phyloP scores from a whole-genome alignment of 2,329 filamentous ascomycete species.

The Colletotrichum scovillei region DNA sequence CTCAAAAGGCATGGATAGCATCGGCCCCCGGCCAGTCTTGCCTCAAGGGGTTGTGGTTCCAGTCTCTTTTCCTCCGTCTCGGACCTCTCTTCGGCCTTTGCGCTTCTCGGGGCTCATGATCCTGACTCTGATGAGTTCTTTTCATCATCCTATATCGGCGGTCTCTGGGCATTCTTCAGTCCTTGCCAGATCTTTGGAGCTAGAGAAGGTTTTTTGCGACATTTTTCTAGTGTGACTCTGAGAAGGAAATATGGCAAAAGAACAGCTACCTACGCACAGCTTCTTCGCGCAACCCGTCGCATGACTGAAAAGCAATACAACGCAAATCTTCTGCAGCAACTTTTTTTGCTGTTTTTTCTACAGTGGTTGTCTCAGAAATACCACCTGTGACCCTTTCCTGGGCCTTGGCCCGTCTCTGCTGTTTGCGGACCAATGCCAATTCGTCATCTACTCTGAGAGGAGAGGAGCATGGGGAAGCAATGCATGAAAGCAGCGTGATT shows the following conservation, averaged over 20 bases:
- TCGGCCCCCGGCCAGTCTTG: constrained; percentile 6
- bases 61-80: constrained; percentile 1
- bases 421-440: constrained; percentile 29
- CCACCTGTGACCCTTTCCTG: constrained; percentile 2
- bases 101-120: neutral
- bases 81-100: constrained; percentile 31
- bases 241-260: neutral
- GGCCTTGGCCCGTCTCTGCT: neutral
- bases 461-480: neutral
- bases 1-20: constrained; percentile 16
- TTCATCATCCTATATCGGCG: constrained; percentile 32
- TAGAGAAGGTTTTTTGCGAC: neutral
- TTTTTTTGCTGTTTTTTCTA: constrained; percentile 15
- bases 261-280: neutral
- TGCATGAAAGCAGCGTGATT: constrained; percentile 19
- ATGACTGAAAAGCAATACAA: neutral
- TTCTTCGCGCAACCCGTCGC: neutral
- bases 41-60: neutral
- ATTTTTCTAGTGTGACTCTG: neutral
- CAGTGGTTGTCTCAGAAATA: constrained; percentile 10
- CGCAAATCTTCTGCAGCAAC: constrained; percentile 31
- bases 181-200: neutral
- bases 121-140: constrained; percentile 23
- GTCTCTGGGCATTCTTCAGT: neutral
- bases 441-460: constrained; percentile 11